Percentiles rank a stretch among this genome's conserved stretches.
Conservation (phyloP, 768 basidiomycete genomes). For the Lactarius quietus region DNA sequence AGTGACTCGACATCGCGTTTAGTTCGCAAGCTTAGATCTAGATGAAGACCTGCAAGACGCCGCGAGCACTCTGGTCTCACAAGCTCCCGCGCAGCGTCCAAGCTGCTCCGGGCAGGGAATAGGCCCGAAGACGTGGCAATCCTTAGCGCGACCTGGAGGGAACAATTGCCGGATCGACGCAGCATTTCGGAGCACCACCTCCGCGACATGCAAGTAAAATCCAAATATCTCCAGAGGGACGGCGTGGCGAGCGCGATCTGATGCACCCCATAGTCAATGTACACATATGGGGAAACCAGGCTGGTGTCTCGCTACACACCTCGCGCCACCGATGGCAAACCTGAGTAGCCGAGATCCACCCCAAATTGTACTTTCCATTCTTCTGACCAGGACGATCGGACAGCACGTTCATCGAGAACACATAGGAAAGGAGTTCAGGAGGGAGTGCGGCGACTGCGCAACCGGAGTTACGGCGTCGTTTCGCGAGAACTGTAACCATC, state of each 20-base stretch:
- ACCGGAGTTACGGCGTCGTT: slow-evolving; percentile 2
- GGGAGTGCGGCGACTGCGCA: slow-evolving; percentile 1
- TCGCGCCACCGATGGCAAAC: slow-evolving; percentile 12
- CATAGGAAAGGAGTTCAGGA: slow-evolving; percentile 9
- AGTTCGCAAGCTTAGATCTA: slow-evolving; percentile 1
- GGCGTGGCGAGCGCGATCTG: slow-evolving; percentile 11
- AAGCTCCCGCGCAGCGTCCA: slow-evolving; percentile 6
- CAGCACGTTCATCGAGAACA: slow-evolving; percentile 6
- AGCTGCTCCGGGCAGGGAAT: neutral
- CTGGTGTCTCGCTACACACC: neutral
- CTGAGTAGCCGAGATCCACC: slow-evolving; percentile 9
- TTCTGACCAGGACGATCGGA: neutral
- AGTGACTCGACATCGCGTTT: neutral
- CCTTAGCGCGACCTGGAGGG: slow-evolving; percentile 3
- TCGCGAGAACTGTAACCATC: neutral
- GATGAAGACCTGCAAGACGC: neutral
- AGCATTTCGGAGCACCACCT: slow-evolving; percentile 11
- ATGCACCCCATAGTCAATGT: neutral
- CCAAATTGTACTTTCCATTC: neutral
- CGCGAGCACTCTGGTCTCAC: neutral
- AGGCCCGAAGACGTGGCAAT: neutral
- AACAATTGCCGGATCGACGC: slow-evolving; percentile 8
- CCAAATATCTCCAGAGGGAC: slow-evolving; percentile 5
- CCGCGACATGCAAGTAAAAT: slow-evolving; percentile 1
- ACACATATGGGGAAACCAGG: neutral